Percentiles rank a stretch among this genome's conserved stretches.
Evolutionary conservation across 192 early-diverging fungal genomes (phyloP).

Genomic region (Rhizophagus sp.): DNA sequence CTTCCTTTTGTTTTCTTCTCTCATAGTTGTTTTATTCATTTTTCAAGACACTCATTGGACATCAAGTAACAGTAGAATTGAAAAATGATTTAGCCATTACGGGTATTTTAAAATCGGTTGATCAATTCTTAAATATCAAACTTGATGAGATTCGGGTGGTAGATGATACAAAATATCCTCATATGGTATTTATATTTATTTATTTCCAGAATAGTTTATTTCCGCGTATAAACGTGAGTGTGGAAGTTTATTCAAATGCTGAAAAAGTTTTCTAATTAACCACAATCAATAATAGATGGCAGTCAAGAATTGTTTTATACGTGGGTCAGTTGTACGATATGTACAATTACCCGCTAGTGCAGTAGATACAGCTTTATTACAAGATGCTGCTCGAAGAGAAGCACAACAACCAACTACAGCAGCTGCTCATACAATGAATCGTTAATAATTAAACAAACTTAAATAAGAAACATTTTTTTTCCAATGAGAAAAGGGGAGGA

Average conservation of each 20-base stretch:
- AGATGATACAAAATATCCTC: conserved; percentile 87
- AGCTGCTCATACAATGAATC: not conserved
- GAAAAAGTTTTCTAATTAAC: not conserved
- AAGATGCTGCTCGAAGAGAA: conserved; percentile 95
- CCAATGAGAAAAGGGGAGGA: too few species aligned
- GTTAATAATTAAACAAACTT: not conserved
- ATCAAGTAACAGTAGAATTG: conserved; percentile 94
- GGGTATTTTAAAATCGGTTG: conserved; percentile 94
- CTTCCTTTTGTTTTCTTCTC: not conserved
- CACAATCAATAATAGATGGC: conserved; percentile 60
- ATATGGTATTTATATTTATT: conserved; percentile 73
- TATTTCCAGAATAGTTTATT: not conserved
- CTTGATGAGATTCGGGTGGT: conserved; percentile 88
- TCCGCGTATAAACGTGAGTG: not conserved
- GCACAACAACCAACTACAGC: conserved; percentile 65
- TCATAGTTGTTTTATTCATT: conserved; percentile 99
- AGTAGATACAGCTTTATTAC: conserved; percentile 93
- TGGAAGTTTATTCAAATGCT: not conserved
- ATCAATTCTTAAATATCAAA: conserved; percentile 99
- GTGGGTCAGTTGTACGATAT: conserved; percentile 98
- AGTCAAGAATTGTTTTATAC: conserved; percentile 99
- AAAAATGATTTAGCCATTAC: conserved; percentile 97
- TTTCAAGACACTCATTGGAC: conserved; percentile 98
- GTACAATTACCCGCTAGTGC: conserved; percentile 84
- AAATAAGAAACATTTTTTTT: too few species aligned